A percentile compares a stretch with the other conserved stretches of the same genome.
Evolutionary conservation across 2,329 filamentous ascomycete species (phyloP).

Genomic region (Aschersonia sp.): DNA sequence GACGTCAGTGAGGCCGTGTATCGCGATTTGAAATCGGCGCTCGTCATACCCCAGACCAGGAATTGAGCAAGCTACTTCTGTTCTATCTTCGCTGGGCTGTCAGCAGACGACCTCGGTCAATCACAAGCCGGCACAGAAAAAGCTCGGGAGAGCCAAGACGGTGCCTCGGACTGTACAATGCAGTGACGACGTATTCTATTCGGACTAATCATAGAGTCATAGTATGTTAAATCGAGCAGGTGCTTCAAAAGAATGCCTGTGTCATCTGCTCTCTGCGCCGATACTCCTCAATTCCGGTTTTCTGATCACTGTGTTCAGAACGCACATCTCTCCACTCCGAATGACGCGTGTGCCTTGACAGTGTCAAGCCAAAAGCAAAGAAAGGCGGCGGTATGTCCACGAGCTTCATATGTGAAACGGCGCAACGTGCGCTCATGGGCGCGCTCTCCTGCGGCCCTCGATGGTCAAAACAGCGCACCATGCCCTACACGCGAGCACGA

Average conservation of each 20-base stretch:
- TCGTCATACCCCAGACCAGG: too few species aligned
- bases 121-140: too few species aligned
- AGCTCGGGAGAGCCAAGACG: too few species aligned
- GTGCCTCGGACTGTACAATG: too few species aligned
- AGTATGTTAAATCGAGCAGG: too few species aligned
- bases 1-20: too few species aligned
- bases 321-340: not conserved
- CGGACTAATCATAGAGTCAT: too few species aligned
- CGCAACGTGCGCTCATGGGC: not conserved
- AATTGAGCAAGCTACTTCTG: too few species aligned
- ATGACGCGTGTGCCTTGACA: not conserved
- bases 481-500: slow-evolving; percentile 34
- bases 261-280: not conserved
- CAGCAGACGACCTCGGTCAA: too few species aligned
- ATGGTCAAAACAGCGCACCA: slow-evolving; percentile 3
- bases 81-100: too few species aligned
- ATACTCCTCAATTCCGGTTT: not conserved
- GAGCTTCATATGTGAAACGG: not conserved
- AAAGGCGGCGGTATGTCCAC: not conserved
- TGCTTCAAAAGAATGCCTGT: not conserved
- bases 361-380: slow-evolving; percentile 2
- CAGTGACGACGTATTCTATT: too few species aligned
- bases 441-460: not conserved
- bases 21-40: too few species aligned
- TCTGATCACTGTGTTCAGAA: not conserved